Evolutionary conservation across 2,329 filamentous ascomycete genomes (phyloP).

Genomic region (Fusarium austroafricanum): DNA sequence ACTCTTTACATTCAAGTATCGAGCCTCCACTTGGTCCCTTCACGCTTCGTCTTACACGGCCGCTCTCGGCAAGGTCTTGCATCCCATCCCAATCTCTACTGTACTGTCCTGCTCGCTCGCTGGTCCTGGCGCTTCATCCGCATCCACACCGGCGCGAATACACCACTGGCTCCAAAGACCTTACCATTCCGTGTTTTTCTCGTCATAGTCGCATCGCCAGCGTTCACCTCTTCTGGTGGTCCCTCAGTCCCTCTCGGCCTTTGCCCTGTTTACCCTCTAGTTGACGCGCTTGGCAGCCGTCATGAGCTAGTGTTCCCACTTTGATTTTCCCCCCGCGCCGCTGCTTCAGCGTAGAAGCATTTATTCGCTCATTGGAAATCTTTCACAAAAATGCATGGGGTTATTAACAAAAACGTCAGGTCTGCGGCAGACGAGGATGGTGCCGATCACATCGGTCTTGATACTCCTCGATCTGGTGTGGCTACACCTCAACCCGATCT

Average conservation of each 20-base stretch:
- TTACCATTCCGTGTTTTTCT: slow-evolving; percentile 49
- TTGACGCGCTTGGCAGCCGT: slow-evolving; percentile 53
- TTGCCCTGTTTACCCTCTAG: slow-evolving; percentile 45
- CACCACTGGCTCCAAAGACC: slow-evolving; percentile 44
- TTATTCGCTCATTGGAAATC: slow-evolving; percentile 46
- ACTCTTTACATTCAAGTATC: slow-evolving; percentile 22
- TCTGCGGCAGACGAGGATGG: slow-evolving; percentile 75
- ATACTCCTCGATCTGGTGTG: slow-evolving; percentile 89
- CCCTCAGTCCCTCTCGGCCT: slow-evolving; percentile 27
- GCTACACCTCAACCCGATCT: slow-evolving; percentile 94
- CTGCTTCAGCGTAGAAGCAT: slow-evolving; percentile 46
- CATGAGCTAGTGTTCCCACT: slow-evolving; percentile 57
- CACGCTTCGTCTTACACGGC: slow-evolving; percentile 39
- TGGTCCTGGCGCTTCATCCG: slow-evolving; percentile 36
- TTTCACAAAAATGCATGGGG: slow-evolving; percentile 56
- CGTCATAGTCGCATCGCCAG: slow-evolving; percentile 47
- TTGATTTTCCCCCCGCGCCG: slow-evolving; percentile 47
- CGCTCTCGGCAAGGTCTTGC: slow-evolving; percentile 47
- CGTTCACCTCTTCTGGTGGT: slow-evolving; percentile 42
- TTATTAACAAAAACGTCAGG: slow-evolving; percentile 66
- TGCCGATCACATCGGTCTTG: slow-evolving; percentile 82
- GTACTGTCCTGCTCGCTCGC: slow-evolving; percentile 13
- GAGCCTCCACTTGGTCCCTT: slow-evolving; percentile 37
- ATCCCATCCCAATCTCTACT: slow-evolving; percentile 28
- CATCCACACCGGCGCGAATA: slow-evolving; percentile 42